phyloP scores from a whole-genome alignment of 441 rosid species.

The Syzygium malaccense region DNA sequence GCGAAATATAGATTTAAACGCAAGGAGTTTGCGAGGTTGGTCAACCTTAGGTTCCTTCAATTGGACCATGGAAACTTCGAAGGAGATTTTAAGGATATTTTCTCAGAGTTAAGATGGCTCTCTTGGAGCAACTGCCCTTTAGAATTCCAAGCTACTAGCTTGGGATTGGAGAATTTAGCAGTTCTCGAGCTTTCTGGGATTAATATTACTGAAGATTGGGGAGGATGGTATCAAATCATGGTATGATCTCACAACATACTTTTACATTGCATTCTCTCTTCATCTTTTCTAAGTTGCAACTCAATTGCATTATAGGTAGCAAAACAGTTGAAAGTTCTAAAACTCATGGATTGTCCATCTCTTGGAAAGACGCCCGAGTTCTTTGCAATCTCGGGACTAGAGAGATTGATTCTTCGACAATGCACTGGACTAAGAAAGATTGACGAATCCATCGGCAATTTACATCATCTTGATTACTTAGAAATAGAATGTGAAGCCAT shows the following conservation, averaged over 20 bases:
- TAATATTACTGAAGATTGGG: not conserved
- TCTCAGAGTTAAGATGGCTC: not conserved
- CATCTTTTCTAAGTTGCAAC: not conserved
- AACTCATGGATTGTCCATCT: not conserved
- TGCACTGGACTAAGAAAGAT: not conserved
- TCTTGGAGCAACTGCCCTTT: not conserved
- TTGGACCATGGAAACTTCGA: not conserved
- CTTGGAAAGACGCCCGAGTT: not conserved
- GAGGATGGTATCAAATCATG: not conserved
- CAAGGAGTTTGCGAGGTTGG: not conserved
- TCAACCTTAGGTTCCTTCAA: not conserved
- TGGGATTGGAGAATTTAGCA: not conserved
- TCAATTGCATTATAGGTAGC: not conserved
- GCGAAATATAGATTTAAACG: not conserved
- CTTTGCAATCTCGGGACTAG: not conserved
- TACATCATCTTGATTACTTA: not conserved
- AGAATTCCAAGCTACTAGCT: not conserved
- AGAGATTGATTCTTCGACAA: not conserved
- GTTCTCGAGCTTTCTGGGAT: not conserved
- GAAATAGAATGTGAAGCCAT: not conserved
- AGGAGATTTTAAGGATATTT: not conserved
- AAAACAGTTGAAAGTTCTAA: not conserved
- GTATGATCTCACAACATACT: not conserved
- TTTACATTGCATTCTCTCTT: not conserved
- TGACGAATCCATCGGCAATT: not conserved